Conservation (phyloP, 108 stramenopile genomes). For the Cyclotella kingstonii region DNA sequence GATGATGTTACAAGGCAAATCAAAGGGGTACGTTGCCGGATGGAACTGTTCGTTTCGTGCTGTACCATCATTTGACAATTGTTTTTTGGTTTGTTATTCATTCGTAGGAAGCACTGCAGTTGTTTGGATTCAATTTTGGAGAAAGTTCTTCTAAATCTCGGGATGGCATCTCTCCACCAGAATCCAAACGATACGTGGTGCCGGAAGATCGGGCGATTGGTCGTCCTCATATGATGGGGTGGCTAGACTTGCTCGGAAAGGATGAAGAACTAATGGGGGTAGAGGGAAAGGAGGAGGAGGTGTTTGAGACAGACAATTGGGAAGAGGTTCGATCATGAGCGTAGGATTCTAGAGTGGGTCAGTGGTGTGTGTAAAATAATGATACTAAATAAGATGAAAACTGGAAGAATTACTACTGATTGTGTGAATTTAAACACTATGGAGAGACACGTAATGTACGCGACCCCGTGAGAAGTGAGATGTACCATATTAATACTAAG, state of each 20-base stretch:
- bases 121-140: slow-evolving; percentile 46
- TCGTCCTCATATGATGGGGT: slow-evolving; percentile 78
- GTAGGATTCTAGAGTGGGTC: background rate
- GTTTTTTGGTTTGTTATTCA: too few species aligned
- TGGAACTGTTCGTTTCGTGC: background rate
- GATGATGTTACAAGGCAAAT: slow-evolving; percentile 40
- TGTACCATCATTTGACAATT: background rate
- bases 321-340: slow-evolving; percentile 26
- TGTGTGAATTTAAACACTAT: too few species aligned
- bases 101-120: slow-evolving; percentile 38
- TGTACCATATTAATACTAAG: background rate
- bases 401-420: too few species aligned
- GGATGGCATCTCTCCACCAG: slow-evolving; percentile 8
- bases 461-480: too few species aligned
- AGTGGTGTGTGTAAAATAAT: too few species aligned
- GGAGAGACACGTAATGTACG: too few species aligned
- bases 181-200: slow-evolving; percentile 48
- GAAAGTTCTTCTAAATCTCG: slow-evolving; percentile 10
- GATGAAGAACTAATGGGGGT: slow-evolving; percentile 41
- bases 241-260: slow-evolving; percentile 64
- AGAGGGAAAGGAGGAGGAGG: slow-evolving; percentile 14
- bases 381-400: too few species aligned
- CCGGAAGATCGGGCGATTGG: slow-evolving; percentile 70
- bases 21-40: slow-evolving; percentile 19
- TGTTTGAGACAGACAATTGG: slow-evolving; percentile 47